phyloP scores from a whole-genome alignment of 2,329 filamentous ascomycete genomes.

The Fusarium musae region DNA sequence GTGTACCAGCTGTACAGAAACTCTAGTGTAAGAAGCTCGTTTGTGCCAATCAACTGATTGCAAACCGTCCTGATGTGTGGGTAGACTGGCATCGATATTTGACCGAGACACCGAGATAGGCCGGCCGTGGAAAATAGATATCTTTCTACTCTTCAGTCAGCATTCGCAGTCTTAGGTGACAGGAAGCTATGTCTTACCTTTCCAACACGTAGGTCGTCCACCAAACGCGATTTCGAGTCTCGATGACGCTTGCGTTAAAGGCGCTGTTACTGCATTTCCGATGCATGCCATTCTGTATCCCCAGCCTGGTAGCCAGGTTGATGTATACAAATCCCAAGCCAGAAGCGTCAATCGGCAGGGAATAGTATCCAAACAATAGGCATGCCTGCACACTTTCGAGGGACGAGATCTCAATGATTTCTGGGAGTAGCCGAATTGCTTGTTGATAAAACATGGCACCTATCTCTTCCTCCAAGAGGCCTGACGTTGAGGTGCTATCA shows the following conservation, averaged over 20 bases:
- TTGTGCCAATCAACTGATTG: background rate
- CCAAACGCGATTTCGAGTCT: background rate
- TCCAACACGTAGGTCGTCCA: slow-evolving; percentile 4
- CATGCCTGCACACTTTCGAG: slow-evolving; percentile 8
- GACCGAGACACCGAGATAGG: slow-evolving; percentile 4
- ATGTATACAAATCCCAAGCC: background rate
- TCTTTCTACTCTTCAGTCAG: background rate
- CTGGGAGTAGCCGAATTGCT: background rate
- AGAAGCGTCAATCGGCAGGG: slow-evolving; percentile 1
- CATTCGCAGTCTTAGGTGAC: no score
- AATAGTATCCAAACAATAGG: slow-evolving; percentile 3
- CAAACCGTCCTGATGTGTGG: background rate
- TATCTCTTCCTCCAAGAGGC: slow-evolving; percentile 4
- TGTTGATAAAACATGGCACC: slow-evolving; percentile 4
- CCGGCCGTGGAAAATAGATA: slow-evolving; percentile 5
- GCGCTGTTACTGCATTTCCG: background rate
- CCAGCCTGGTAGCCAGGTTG: background rate
- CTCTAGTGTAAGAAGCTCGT: background rate
- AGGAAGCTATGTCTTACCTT: background rate
- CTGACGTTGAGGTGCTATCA: background rate
- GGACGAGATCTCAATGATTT: background rate
- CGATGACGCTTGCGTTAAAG: background rate
- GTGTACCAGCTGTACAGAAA: background rate
- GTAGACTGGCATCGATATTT: slow-evolving; percentile 5
- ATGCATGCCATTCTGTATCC: slow-evolving; percentile 9